These are phyloP conservation scores for Heterobasidion irregulare DNA, from an alignment of 1,284 basidiomycete species.

Conservation along the genomic window DNA sequence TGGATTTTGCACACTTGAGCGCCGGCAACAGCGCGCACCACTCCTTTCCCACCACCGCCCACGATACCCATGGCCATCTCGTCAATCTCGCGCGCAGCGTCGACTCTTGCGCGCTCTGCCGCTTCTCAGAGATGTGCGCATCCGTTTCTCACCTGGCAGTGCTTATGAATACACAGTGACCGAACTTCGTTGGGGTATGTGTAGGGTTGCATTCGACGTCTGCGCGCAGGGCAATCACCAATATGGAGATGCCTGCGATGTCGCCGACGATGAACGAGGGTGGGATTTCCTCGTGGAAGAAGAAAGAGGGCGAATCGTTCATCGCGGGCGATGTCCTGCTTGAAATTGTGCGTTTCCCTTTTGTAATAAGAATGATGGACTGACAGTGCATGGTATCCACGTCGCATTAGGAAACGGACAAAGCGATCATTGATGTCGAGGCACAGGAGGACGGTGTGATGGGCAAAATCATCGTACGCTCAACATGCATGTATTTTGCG, in stretches of 20 bases:
- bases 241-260: slow-evolving; percentile 90
- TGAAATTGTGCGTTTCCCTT: slow-evolving; percentile 70
- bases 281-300: slow-evolving; percentile 90
- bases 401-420: slow-evolving; percentile 87
- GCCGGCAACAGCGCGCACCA: not conserved
- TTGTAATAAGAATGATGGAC: no score
- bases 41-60: not conserved
- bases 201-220: slow-evolving; percentile 53
- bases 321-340: slow-evolving; percentile 84
- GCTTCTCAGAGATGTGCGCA: not conserved
- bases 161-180: not conserved
- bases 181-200: not conserved
- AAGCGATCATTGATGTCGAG: slow-evolving; percentile 99
- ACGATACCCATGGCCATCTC: not conserved
- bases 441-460: slow-evolving; percentile 94
- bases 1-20: not conserved
- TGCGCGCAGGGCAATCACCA: slow-evolving; percentile 52
- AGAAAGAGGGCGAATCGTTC: slow-evolving; percentile 82
- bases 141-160: not conserved
- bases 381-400: not conserved
- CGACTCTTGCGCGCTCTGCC: not conserved
- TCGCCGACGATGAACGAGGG: slow-evolving; percentile 99
- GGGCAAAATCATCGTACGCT: slow-evolving; percentile 82
- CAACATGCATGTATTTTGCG: not conserved
- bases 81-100: not conserved